Evolutionary conservation across 352 stramenopile species (phyloP), one percentile per base, ranked within the genome.

Genomic region (Globisporangium cylindrosporum): DNA sequence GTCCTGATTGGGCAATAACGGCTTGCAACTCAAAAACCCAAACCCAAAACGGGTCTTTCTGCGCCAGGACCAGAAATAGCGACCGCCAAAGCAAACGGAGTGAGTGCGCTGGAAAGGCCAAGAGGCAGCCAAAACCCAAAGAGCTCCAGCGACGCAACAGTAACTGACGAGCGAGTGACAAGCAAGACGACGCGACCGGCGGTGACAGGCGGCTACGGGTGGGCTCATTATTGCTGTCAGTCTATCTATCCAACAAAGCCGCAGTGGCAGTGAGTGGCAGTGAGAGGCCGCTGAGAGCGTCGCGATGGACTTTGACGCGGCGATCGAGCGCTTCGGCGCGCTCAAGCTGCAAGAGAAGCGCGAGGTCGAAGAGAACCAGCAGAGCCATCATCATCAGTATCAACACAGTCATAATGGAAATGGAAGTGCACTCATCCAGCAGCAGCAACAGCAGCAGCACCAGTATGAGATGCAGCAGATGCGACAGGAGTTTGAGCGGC

Each of bases 271-370:
- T 1, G 32, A 24, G 20, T n/a, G n/a, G n/a, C n/a, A n/a, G n/a
- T n/a, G n/a, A n/a, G n/a, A 36, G 53, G 12, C 51, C 6, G 29
- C 7, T 18, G 56, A 27, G 20, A 3, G 29, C 22, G 20, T 10
- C 1, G 60, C 60, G 36, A 79, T 89, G 73, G 79, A 85, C 66
- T 76, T 92, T 34, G 82, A 91, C 75, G 79, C 77, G 24, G 81
- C 84, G 22, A 91, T 93, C 72, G 81, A 91, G 80, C 81, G 83
- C 22, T 73, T 93, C 7, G 84, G 88, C 71, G 80, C 82, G 62
- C 79, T 93, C 29, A 89, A 90, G 72, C 73, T 93, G 54, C 82
- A 91, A 61, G 79, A 88, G 38, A 63, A 71, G 58, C 51, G 43
- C 48, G 43, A 58, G 54, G 29, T 22, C 57, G 59, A 60, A 20